Evolutionary conservation across 352 stramenopile genomes (phyloP), one percentile per base, ranked within the genome.

Genomic region (Phytophthora cactorum): DNA sequence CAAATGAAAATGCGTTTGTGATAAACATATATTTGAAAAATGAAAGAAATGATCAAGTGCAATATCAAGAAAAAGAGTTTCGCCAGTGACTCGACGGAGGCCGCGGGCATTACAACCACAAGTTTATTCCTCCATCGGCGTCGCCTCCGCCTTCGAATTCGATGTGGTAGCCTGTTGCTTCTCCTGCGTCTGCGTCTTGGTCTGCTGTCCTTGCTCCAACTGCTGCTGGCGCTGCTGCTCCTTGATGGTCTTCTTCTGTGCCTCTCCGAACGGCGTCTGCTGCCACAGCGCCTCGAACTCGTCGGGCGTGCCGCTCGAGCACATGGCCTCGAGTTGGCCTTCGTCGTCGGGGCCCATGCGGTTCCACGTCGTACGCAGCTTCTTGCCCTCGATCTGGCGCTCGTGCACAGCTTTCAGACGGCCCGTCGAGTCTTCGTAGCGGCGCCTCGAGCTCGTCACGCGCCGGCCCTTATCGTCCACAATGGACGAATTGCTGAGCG

Each of bases 401-500:
- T 91, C 78, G 53, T 91, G 82, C 25, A 88, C 59, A 10, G 80
- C 78, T 75, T 91, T 90, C 44, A 91, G 47, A 22, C 77, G 78
- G 9, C 84, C 82, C 1, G 51, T 79, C 63, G 82, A 88, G 62
- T 91, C 82, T 55, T 72, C 57, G 22, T 72, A 63, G 57, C 69
- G 69, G 29, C 71, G 73, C 8, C 70, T 66, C n/a, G 54, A 77
- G 54, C 51, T 84, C 17, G 59, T 53, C 15, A 86, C 64, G 25
- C 59, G 56, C 2, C 55, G 63, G 14, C 69, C 71, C 38, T 86
- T 59, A 58, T 80, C 63, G 36, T 82, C 73, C 17, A 82, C n/a
- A 2, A 67, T 27, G 5, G 51, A 67, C 29, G 57, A 72, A 22
- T 54, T 63, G 52, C 64, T 82, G 68, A 75, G 84, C 56, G 70